Evolutionary conservation across 768 basidiomycete species (phyloP).

Genomic region (Suillus subalutaceus): DNA sequence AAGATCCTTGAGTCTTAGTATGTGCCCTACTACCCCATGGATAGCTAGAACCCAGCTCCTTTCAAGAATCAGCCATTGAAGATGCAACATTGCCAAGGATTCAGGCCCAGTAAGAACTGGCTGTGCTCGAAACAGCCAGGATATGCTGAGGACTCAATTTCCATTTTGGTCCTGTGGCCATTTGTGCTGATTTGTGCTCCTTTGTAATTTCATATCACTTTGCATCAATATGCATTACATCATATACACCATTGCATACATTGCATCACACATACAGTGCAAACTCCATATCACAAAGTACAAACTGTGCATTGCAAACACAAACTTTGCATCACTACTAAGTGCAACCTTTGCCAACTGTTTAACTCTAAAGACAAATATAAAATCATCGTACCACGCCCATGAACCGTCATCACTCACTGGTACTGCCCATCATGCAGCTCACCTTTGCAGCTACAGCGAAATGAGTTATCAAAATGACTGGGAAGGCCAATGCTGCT

Average conservation of each 20-base stretch:
- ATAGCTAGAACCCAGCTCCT: too few relatives aligned
- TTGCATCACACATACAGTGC: too few relatives aligned
- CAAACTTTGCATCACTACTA: too few relatives aligned
- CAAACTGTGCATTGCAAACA: too few relatives aligned
- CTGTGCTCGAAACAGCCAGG: not conserved
- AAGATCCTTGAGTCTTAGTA: too few relatives aligned
- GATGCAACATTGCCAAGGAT: too few relatives aligned
- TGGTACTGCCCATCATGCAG: constrained; percentile 1
- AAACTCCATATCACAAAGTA: too few relatives aligned
- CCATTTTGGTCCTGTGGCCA: not conserved
- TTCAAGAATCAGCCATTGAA: too few relatives aligned
- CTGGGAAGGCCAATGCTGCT: too few relatives aligned
- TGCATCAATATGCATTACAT: not conserved
- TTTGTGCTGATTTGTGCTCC: not conserved
- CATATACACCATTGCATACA: not conserved
- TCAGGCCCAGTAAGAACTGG: not conserved
- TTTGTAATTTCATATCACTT: not conserved
- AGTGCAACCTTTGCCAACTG: too few relatives aligned
- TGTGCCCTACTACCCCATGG: too few relatives aligned
- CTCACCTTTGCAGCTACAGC: not conserved
- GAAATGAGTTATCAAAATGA: too few relatives aligned
- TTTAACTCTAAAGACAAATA: not conserved
- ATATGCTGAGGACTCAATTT: not conserved
- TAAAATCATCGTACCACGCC: not conserved
- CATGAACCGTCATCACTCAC: not conserved